Conservation (phyloP, 495 filamentous ascomycete species). For the Penicillium ucsense region DNA sequence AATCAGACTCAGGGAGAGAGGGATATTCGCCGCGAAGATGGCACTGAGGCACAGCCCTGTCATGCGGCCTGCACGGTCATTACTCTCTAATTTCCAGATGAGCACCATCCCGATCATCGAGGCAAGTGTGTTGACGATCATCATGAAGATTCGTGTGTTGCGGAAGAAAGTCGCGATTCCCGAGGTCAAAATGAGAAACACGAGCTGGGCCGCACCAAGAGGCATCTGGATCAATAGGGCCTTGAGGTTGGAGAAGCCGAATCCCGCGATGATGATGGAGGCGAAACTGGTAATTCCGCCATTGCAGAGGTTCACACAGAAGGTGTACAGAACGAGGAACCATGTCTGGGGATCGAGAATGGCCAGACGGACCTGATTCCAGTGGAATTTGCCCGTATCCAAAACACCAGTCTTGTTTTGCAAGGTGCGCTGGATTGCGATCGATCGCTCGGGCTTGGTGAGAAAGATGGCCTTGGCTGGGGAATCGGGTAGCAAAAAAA, state of each 20-base stretch:
- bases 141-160: constrained; percentile 23
- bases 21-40: constrained; percentile 44
- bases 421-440: constrained; percentile 47
- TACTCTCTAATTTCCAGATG: constrained; percentile 44
- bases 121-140: constrained; percentile 19
- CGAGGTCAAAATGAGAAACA: constrained; percentile 24
- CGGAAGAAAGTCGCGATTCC: constrained; percentile 20
- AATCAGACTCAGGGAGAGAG: constrained; percentile 45
- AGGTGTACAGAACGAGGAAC: constrained; percentile 28
- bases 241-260: constrained; percentile 30
- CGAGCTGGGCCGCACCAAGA: constrained; percentile 26
- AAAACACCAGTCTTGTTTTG: constrained; percentile 50
- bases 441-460: constrained; percentile 34
- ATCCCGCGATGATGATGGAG: constrained; percentile 29
- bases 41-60: constrained; percentile 46
- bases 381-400: constrained; percentile 47
- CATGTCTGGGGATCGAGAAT: constrained; percentile 44
- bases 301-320: constrained; percentile 35
- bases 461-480: constrained; percentile 35
- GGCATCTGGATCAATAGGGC: constrained; percentile 30
- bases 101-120: constrained; percentile 47
- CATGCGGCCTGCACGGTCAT: constrained; percentile 40
- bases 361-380: constrained; percentile 43
- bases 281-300: constrained; percentile 38
- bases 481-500: constrained; percentile 40